These are phyloP conservation scores for Pseudodiploospora longispora DNA, from an alignment of 2,329 filamentous ascomycete genomes.

Conservation along the genomic window DNA sequence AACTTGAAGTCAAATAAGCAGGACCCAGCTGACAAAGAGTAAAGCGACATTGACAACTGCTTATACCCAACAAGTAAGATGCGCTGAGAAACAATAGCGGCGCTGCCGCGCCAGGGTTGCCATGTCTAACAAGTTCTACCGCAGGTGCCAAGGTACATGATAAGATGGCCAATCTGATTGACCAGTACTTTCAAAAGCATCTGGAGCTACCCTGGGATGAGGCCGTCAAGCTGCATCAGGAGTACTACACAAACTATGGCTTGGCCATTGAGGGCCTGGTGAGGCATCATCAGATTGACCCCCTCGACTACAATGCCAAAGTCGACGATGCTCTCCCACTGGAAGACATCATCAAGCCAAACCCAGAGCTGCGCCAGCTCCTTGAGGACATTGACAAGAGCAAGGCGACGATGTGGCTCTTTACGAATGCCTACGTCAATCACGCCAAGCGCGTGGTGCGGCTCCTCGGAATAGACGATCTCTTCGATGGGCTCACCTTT, in stretches of 20 bases:
- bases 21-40: too few species aligned
- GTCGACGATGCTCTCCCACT: conserved; percentile 93
- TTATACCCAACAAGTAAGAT: conserved; percentile 76
- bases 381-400: conserved; percentile 73
- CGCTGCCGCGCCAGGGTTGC: neutral
- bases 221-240: conserved; percentile 75
- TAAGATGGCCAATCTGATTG: conserved; percentile 79
- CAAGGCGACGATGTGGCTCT: conserved; percentile 85
- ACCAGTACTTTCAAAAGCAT: conserved; percentile 55
- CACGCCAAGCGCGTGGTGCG: conserved; percentile 78
- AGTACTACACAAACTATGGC: conserved; percentile 94
- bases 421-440: conserved; percentile 92
- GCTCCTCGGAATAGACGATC: conserved; percentile 72
- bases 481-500: conserved; percentile 91
- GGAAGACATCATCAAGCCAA: conserved; percentile 72
- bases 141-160: conserved; percentile 73
- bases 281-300: conserved; percentile 88
- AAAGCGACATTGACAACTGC: conserved; percentile 87
- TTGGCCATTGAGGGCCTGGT: conserved; percentile 95
- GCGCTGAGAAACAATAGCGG: neutral
- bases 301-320: conserved; percentile 86
- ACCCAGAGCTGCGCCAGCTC: conserved; percentile 64
- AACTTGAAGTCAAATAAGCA: conserved; percentile 41
- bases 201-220: conserved; percentile 68
- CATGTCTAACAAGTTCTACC: conserved; percentile 2